phyloP scores from a whole-genome alignment of 768 basidiomycete species.

The Mycena albidolilacea region DNA sequence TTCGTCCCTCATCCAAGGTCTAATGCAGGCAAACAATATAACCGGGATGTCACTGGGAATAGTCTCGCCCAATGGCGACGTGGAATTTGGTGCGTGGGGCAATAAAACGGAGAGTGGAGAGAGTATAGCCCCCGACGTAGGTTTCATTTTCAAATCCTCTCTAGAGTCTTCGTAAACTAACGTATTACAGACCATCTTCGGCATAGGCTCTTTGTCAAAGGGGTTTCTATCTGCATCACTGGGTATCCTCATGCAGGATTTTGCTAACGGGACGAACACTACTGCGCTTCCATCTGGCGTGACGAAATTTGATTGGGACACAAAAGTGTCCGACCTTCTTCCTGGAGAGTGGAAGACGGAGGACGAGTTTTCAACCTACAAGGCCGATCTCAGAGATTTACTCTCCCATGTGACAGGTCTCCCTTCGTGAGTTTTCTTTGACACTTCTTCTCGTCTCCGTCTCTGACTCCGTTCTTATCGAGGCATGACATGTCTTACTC shows the following conservation, averaged over 20 bases:
- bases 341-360: conserved; percentile 56
- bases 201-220: conserved; percentile 55
- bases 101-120: conserved; percentile 46
- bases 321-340: conserved; percentile 53
- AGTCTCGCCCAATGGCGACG: conserved; percentile 41
- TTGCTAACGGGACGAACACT: conserved; percentile 50
- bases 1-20: no score
- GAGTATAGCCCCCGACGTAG: no score
- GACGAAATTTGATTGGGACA: conserved; percentile 52
- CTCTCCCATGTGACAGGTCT: conserved; percentile 57
- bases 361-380: conserved; percentile 35
- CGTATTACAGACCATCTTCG: conserved; percentile 53
- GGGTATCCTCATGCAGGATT: conserved; percentile 61
- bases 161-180: not conserved
- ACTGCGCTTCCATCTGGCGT: conserved; percentile 51
- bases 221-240: conserved; percentile 56
- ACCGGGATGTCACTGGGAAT: conserved; percentile 50
- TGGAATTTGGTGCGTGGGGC: conserved; percentile 54
- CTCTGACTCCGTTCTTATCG: not conserved
- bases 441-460: not conserved
- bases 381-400: conserved; percentile 53
- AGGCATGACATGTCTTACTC: conserved; percentile 51
- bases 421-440: conserved; percentile 42
- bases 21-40: conserved; percentile 37
- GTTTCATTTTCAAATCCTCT: no score